phyloP scores from a whole-genome alignment of 768 basidiomycete genomes.

The Amanita pallidorosea region DNA sequence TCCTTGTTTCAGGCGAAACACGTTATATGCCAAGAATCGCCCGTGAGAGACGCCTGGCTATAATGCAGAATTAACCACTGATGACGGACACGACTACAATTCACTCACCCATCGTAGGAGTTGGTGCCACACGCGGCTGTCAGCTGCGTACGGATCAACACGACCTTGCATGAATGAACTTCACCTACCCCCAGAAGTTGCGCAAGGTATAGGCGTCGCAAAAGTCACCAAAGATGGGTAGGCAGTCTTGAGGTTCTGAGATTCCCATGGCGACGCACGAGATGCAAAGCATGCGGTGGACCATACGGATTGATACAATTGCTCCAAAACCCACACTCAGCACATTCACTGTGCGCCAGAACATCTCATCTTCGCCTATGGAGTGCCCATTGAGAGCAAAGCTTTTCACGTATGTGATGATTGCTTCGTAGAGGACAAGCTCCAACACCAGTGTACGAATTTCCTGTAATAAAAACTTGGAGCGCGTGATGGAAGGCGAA shows the following conservation, averaged over 20 bases:
- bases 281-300: conserved; percentile 7
- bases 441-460: conserved; percentile 8
- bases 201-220: conserved; percentile 12
- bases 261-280: conserved; percentile 8
- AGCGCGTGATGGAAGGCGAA: conserved; percentile 11
- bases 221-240: conserved; percentile 12
- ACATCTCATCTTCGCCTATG: conserved; percentile 3
- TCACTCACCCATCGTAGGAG: conserved; percentile 12
- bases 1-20: conserved; percentile 6
- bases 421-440: conserved; percentile 13
- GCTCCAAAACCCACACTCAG: conserved; percentile 11
- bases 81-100: not conserved
- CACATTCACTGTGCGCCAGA: conserved; percentile 10
- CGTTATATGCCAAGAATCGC: conserved; percentile 4
- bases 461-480: conserved; percentile 14
- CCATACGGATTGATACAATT: conserved; percentile 2
- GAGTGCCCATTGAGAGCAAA: conserved; percentile 8
- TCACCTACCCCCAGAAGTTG: conserved; percentile 18
- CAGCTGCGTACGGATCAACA: not conserved
- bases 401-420: conserved; percentile 5
- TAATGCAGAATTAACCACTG: not conserved
- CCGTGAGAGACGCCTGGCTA: conserved; percentile 5
- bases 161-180: not conserved
- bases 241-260: conserved; percentile 15
- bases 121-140: conserved; percentile 16